These are phyloP conservation scores for Nitzschia sp. DNA, from an alignment of 108 stramenopile genomes.

Conservation along the genomic window DNA sequence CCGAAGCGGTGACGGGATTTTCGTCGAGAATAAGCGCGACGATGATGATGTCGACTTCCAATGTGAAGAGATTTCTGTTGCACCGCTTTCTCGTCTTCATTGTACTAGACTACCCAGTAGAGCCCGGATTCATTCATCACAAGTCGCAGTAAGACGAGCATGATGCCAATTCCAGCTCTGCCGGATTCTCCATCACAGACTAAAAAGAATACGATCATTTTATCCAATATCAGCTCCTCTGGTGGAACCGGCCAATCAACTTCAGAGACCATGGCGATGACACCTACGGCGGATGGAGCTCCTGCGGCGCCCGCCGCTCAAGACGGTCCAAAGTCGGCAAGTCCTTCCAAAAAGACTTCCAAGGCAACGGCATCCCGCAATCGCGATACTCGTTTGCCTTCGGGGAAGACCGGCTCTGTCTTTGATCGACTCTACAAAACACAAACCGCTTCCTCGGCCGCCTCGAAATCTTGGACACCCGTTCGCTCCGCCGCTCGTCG, in stretches of 20 bases:
- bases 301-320: not conserved
- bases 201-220: no score
- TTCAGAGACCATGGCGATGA: not conserved
- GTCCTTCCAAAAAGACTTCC: not conserved
- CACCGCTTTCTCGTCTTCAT: no score
- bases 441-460: slow-evolving; percentile 11
- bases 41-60: no score
- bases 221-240: no score
- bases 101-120: no score
- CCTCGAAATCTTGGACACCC: slow-evolving; percentile 1
- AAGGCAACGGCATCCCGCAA: slow-evolving; percentile 16
- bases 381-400: slow-evolving; percentile 22
- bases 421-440: slow-evolving; percentile 27
- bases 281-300: not conserved
- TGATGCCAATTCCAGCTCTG: not conserved
- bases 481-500: not conserved
- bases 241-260: slow-evolving; percentile 1
- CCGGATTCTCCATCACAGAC: not conserved
- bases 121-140: no score
- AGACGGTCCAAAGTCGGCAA: not conserved
- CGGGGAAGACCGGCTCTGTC: slow-evolving; percentile 10
- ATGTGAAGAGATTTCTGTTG: no score
- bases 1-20: no score
- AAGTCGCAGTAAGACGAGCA: not conserved
- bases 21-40: no score